Percentiles rank a stretch among this genome's conserved stretches.
phyloP scores from a whole-genome alignment of 169 alveolate species.

The Eimeria maxima region DNA sequence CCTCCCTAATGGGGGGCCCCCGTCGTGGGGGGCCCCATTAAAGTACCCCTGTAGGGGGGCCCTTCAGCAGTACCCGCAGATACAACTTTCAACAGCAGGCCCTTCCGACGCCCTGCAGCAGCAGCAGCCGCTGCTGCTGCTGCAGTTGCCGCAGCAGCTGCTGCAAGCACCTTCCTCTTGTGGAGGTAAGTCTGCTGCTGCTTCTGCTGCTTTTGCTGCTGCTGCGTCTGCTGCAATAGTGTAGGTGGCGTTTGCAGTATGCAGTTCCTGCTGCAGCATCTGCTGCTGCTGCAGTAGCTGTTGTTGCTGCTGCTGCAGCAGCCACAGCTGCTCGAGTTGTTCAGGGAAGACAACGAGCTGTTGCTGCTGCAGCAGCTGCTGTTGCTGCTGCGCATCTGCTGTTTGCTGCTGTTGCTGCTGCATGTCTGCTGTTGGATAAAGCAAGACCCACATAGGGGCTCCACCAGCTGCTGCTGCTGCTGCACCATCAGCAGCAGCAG shows the following conservation, averaged over 20 bases:
- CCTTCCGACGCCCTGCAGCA: background rate
- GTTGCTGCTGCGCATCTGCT: background rate
- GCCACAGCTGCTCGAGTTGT: slow-evolving; percentile 15
- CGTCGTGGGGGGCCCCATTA: background rate
- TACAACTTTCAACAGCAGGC: background rate
- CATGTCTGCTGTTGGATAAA: too few relatives aligned
- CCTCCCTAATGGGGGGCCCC: background rate
- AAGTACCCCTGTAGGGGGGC: background rate
- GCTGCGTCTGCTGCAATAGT: background rate
- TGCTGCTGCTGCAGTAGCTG: too few relatives aligned
- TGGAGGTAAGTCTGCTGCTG: too few relatives aligned
- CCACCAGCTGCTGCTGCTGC: background rate
- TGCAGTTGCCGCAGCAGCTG: too few relatives aligned
- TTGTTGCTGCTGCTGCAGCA: background rate
- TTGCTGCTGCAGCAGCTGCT: slow-evolving; percentile 22
- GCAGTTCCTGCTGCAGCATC: background rate
- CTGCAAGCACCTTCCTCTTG: too few relatives aligned
- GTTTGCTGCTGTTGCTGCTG: too few relatives aligned
- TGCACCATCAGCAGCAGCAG: background rate
- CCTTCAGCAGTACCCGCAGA: background rate
- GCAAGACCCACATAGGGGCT: background rate
- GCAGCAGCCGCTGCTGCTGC: background rate
- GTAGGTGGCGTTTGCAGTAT: background rate
- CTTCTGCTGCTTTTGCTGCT: too few relatives aligned
- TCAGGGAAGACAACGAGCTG: background rate